Base-by-base conservation (phyloP, 768 basidiomycete genomes). In the Nevesoporus exiguus region DNA sequence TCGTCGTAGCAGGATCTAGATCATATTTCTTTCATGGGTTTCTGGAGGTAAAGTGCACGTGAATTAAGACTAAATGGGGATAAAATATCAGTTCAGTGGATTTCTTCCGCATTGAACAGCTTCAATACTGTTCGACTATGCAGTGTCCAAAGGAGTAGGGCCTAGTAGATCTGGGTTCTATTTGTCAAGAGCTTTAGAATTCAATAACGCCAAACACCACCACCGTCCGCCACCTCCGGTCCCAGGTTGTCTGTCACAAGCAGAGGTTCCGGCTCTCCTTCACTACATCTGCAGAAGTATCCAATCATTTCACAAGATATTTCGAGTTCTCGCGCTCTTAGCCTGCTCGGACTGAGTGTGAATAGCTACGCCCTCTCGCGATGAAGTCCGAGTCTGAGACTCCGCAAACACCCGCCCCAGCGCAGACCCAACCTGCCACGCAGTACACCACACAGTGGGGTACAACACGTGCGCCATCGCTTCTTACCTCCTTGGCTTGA, bases 331-430 rank as follows among this genome's bases (percentile, higher is more conserved):
- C 21, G 13, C 19, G 9, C 39, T 5, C 19, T 39, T 15, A 36
- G 3, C 17, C 34, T 14, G 15, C 14, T 36, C 14, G 3, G 14
- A 36, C 17, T 15, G 13, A 15, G 19, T 10, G 8, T 7, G 11
- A 40, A 22, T 22, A 11, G 21, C 21, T 24, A 13, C 41, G 7
- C 24, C 22, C 13, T 55, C 21, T 52, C 39, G 36, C 19, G 31
- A 78, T 77, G 77, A 80, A 80, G 67, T 61, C 72, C 2, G 79
- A 80, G 57, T 66, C 70, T 47, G 74, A 76, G 51, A 56, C 61
- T 43, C 63, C 63, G 3, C 70, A 71, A 47, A 66, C 73, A 9
- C 60, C 75, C 27, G 61, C 73, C 22, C 62, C 72, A 11, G 51
- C 64, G 43, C 71, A 59, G 60, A 71, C 57, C 47, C 66, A 67